Base-by-base conservation (phyloP, 805 yeast genomes). In the Candida jianshihensis region DNA sequence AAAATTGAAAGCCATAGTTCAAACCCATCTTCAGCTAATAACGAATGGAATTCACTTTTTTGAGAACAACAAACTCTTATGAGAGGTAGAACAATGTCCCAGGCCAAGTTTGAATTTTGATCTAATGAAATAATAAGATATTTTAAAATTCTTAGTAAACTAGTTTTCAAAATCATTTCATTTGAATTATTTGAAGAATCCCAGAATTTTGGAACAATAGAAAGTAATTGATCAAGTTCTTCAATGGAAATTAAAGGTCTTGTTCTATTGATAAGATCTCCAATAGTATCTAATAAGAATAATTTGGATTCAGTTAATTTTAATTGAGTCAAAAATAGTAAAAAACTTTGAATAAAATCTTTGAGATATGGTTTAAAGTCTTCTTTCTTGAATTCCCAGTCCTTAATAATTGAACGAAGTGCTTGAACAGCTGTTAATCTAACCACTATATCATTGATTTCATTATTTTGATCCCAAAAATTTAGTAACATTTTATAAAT, bases 21-120 rank as follows among this genome's bases (percentile, higher is more conserved):
- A 51, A 74, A 77, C 0, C 94, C 96, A 60, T 89, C 97, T 53
- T 89, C 97, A 15, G 81, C 70, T 9, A 89, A 56, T 36, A 84
- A 63, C 2, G 73, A 61, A 40, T 74, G 71, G 35, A 62, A 66
- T 17, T 70, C 69, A 1, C 87, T 72, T 16, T 64, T 63, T 1
- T 78, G 70, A 44, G 84, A 77, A 49, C 92, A 80, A 32, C 81
- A 72, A 7, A 65, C 59, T 11, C 63, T 60, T 19, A 88, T 67
- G 40, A 86, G 60, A 1, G 95, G 92, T 11, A 85, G 48, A 1
- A 81, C 69, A 21, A 81, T 73, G 4, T 67, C 59, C 64, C 69
- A 63, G 1, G 68, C 78, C 57, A 39, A 72, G 57, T 47, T 63
- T 44, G 54, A 78, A 38, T 75, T 64, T 8, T 64, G 63, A 44